Percentiles rank a stretch among this genome's conserved stretches.
These are phyloP conservation scores for Xylaria grammica DNA, from an alignment of 495 filamentous ascomycete species.

Conservation along the genomic window DNA sequence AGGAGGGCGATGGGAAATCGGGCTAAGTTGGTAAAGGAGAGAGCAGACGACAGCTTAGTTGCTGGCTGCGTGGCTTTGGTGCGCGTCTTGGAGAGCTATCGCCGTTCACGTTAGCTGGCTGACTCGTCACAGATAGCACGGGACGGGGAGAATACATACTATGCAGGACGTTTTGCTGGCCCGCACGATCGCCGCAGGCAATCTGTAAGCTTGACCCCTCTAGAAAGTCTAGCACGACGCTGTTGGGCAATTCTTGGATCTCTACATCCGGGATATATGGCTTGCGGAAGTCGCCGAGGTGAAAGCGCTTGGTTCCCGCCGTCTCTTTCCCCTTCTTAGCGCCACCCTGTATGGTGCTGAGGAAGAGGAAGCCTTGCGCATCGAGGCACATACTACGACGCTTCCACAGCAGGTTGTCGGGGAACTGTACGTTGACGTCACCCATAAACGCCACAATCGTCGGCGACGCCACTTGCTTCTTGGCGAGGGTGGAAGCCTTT, in stretches of 20 bases:
- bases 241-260: slow-evolving; percentile 84
- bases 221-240: slow-evolving; percentile 80
- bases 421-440: slow-evolving; percentile 92
- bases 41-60: slow-evolving; percentile 32
- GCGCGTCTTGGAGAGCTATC: slow-evolving; percentile 54
- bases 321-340: slow-evolving; percentile 41
- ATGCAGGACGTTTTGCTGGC: slow-evolving; percentile 69
- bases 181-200: slow-evolving; percentile 78
- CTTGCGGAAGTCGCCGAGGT: slow-evolving; percentile 77
- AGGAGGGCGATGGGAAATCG: slow-evolving; percentile 23
- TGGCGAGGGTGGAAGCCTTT: slow-evolving; percentile 40
- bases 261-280: slow-evolving; percentile 87
- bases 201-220: slow-evolving; percentile 85
- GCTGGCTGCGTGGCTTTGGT: slow-evolving; percentile 46
- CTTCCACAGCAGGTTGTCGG: slow-evolving; percentile 92
- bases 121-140: slow-evolving; percentile 14
- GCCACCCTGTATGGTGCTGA: slow-evolving; percentile 60
- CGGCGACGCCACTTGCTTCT: slow-evolving; percentile 41
- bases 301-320: slow-evolving; percentile 69
- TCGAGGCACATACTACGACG: slow-evolving; percentile 81
- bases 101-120: slow-evolving; percentile 16
- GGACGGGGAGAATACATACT: slow-evolving; percentile 54
- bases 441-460: slow-evolving; percentile 69
- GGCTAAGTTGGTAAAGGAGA: slow-evolving; percentile 8
- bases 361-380: slow-evolving; percentile 73